These are phyloP conservation scores for Vachellia pachyceras DNA, from an alignment of 306 rosid species.

Conservation along the genomic window DNA sequence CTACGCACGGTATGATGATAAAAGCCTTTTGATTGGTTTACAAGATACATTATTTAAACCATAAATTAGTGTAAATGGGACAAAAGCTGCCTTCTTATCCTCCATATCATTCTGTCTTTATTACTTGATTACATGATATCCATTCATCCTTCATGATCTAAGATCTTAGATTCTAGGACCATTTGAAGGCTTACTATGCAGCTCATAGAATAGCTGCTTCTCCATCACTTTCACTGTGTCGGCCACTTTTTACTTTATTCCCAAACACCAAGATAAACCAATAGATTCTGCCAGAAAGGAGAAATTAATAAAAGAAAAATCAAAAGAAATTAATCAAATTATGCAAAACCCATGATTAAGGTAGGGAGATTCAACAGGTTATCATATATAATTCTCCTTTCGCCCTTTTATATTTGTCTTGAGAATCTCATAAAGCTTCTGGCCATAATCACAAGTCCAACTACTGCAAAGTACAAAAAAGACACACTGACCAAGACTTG, in stretches of 20 bases:
- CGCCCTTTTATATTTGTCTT: constrained; percentile 21
- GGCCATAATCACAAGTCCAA: constrained; percentile 10
- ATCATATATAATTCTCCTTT: background rate
- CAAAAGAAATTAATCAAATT: constrained; percentile 33
- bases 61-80: constrained; percentile 50
- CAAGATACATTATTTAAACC: background rate
- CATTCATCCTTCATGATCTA: constrained; percentile 41
- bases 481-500: constrained; percentile 40
- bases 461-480: background rate
- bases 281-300: constrained; percentile 30
- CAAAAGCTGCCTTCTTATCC: constrained; percentile 62
- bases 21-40: background rate
- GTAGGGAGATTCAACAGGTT: constrained; percentile 17
- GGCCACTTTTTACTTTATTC: constrained; percentile 88
- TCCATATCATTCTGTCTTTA: constrained; percentile 25
- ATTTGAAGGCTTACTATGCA: constrained; percentile 36
- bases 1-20: background rate
- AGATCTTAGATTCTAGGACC: constrained; percentile 48
- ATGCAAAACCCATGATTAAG: constrained; percentile 24
- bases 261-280: constrained; percentile 43
- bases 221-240: constrained; percentile 68
- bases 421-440: constrained; percentile 22
- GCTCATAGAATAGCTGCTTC: constrained; percentile 46
- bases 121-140: background rate
- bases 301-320: background rate